Base-by-base conservation (phyloP, 2,329 filamentous ascomycete genomes). In the Cladosporium sp. region DNA sequence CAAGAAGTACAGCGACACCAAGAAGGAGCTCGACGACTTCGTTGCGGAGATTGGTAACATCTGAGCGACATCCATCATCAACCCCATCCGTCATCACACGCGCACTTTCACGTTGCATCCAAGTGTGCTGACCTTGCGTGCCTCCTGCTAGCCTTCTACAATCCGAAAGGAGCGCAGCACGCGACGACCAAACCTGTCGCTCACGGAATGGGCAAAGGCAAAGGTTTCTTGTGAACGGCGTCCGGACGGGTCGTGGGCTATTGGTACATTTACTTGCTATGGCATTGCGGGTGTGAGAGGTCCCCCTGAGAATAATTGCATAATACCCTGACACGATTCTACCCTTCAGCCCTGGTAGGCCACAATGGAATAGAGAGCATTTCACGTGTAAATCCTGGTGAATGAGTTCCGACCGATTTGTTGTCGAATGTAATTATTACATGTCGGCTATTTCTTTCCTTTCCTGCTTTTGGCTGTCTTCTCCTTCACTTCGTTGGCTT, bases 41-140 rank as follows among this genome's bases (percentile, higher is more conserved):
- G 91, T 95, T 83, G 82, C 84, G 74, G 93, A 97, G 83, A 93
- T 98, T 82, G 90, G 90, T 85, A 95, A 92, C 83, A 93, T 98
- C 81, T 98, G 88, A 88, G 58, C 64, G n/a, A n/a, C 53, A 36
- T 49, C 51, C 36, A 49, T 23, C 43, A 61, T 51, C n/a, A 51
- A 23, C 11, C 25, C 49, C 49, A 63, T 30, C 46, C 59, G 30
- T 39, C 58, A 51, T 43, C 59, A 28, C n/a, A 34, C 34, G 60
- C 60, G 36, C 60, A 56, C 60, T 56, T 56, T 56, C 60, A 43
- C 60, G 21, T 56, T 56, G 23, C 60, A 63, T 36, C 48, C 60
- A 63, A 63, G 34, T 53, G 60, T 63, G 60, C 60, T 63, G 26
- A 63, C 60, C 28, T 63, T 63, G 49, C 60, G 54, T 63, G 49